Conservation (phyloP, 2,329 filamentous ascomycete species). For the Cladosporium austrohemisphaericum region DNA sequence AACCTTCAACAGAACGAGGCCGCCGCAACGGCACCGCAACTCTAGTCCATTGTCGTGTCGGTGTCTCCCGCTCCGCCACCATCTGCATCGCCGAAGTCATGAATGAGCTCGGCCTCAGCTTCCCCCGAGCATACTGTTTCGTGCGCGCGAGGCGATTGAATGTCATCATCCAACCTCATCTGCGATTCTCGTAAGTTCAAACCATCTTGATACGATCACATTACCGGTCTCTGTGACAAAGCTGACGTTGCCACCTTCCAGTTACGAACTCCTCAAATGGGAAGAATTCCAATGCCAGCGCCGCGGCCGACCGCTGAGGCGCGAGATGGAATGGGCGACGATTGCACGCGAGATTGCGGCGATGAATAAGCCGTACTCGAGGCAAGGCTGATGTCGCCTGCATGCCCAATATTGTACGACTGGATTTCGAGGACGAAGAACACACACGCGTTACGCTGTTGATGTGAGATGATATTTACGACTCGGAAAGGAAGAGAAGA, state of each 20-base stretch:
- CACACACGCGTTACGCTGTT: not conserved
- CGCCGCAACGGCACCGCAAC: conserved; percentile 75
- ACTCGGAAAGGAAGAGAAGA: too few relatives aligned
- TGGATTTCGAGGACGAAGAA: not conserved
- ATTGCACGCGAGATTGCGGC: conserved; percentile 86
- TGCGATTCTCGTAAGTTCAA: conserved; percentile 70
- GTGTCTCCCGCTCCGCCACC: conserved; percentile 90
- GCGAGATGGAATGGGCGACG: conserved; percentile 88
- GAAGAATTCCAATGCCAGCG: conserved; percentile 70
- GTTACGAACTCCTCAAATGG: conserved; percentile 89
- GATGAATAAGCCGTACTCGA: conserved; percentile 91
- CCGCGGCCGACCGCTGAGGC: conserved; percentile 53
- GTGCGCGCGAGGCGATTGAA: conserved; percentile 89
- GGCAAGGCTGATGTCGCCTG: conserved; percentile 48
- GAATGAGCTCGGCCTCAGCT: conserved; percentile 72
- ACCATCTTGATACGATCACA: not conserved
- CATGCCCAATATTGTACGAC: too few relatives aligned
- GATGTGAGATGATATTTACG: not conserved
- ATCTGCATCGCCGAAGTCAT: conserved; percentile 99
- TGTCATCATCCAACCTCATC: conserved; percentile 95
- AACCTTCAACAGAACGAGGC: conserved; percentile 62
- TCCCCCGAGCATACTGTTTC: conserved; percentile 92
- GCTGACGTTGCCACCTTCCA: conserved; percentile 25
- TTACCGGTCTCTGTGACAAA: not conserved
- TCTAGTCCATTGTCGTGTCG: conserved; percentile 92